Evolutionary conservation across 2,329 filamentous ascomycete genomes (phyloP).

Genomic region (Ophiostoma sp.): DNA sequence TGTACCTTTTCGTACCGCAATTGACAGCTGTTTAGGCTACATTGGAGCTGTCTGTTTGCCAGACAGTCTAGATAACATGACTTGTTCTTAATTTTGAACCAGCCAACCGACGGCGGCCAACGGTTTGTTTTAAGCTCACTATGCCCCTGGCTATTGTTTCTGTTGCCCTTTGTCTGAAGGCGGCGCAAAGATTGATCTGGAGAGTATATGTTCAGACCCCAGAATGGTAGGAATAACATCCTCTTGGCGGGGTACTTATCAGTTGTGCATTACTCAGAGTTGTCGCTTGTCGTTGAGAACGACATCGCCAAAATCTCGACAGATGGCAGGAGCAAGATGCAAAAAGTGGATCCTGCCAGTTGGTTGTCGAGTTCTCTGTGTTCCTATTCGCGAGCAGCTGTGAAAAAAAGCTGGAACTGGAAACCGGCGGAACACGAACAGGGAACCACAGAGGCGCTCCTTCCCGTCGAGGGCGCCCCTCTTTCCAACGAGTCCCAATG

Average conservation of each 20-base stretch:
- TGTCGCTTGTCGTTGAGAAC: not conserved
- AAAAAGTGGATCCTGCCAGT: not conserved
- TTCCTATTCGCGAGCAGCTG: not conserved
- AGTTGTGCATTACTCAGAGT: not conserved
- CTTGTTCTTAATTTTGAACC: not conserved
- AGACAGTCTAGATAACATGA: not conserved
- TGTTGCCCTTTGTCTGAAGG: not conserved
- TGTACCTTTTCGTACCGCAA: not conserved
- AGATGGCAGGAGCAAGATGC: not conserved
- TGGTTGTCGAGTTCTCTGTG: not conserved
- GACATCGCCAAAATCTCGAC: not conserved
- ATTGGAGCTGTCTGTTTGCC: not conserved
- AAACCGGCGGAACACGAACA: slow-evolving; percentile 1
- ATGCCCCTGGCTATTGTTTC: not conserved
- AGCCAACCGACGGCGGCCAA: not conserved
- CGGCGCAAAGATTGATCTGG: not conserved
- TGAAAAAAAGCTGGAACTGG: not conserved
- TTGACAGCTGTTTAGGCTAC: not conserved
- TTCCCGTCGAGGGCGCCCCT: not conserved
- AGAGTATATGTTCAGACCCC: too few relatives aligned
- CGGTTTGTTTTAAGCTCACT: not conserved
- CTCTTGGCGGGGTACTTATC: not conserved
- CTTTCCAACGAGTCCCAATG: slow-evolving; percentile 3
- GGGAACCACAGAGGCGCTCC: slow-evolving; percentile 8
- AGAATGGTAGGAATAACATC: not conserved